Percentiles rank a stretch among this genome's conserved stretches.
Conservation (phyloP, 2,329 filamentous ascomycete species). For the Didymella pomorum region DNA sequence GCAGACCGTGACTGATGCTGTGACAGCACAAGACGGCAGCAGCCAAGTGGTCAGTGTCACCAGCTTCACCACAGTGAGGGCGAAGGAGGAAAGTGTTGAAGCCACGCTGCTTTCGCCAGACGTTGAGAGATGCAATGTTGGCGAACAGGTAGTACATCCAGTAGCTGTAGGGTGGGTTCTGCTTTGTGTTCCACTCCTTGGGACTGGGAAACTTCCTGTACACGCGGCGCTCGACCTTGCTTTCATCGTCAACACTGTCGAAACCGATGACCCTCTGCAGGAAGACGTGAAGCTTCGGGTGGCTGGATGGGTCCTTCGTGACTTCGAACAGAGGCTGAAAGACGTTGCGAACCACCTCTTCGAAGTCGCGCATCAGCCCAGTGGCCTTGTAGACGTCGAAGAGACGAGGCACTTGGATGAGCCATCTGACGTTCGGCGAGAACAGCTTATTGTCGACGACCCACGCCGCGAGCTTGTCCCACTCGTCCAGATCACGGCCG, state of each 20-base stretch:
- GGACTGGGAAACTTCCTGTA: constrained; percentile 95
- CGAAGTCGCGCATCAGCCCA: constrained; percentile 85
- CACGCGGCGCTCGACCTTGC: constrained; percentile 92
- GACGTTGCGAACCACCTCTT: constrained; percentile 88
- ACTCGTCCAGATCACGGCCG: constrained; percentile 88
- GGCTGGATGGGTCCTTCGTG: constrained; percentile 82
- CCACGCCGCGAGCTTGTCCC: constrained; percentile 98
- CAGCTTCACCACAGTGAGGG: constrained; percentile 95
- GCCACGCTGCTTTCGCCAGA: constrained; percentile 86
- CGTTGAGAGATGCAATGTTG: constrained; percentile 91
- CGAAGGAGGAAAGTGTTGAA: constrained; percentile 96
- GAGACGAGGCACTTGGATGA: constrained; percentile 92
- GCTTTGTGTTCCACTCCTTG: constrained; percentile 85
- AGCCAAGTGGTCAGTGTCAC: constrained; percentile 94
- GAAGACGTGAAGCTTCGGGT: constrained; percentile 94
- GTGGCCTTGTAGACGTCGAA: constrained; percentile 96
- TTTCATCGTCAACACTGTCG: constrained; percentile 97
- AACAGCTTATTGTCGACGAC: constrained; percentile 98
- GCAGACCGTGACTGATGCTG: constrained; percentile 93
- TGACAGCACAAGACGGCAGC: constrained; percentile 91
- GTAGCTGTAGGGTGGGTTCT: constrained; percentile 98
- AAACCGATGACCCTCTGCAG: constrained; percentile 95
- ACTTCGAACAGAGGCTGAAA: constrained; percentile 96
- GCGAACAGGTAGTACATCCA: constrained; percentile 98
- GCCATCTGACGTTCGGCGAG: constrained; percentile 96